Conservation (phyloP, 345 rosid species). For the Eucalyptus regnans region DNA sequence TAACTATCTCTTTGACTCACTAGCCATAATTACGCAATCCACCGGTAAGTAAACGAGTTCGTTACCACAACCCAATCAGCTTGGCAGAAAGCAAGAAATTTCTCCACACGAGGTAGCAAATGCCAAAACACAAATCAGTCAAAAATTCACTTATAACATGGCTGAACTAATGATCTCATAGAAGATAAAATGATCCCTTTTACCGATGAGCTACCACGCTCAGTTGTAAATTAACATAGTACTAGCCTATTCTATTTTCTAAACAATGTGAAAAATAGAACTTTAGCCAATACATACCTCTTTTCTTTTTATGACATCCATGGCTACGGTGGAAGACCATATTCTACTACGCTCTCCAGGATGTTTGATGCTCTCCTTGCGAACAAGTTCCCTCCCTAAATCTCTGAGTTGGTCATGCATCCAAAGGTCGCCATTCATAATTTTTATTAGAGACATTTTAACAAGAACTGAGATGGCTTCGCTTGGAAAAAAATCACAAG, state of each 20-base stretch:
- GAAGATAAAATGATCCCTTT: background rate
- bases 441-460: background rate
- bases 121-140: background rate
- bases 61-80: no score
- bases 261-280: background rate
- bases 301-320: background rate
- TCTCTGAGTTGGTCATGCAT: slow-evolving; percentile 1
- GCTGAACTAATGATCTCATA: background rate
- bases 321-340: background rate
- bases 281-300: background rate
- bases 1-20: no score
- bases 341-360: background rate
- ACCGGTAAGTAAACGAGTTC: no score
- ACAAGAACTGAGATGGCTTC: background rate
- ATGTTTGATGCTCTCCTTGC: background rate
- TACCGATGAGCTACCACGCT: background rate
- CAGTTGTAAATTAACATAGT: background rate
- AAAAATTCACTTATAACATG: background rate
- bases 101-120: no score
- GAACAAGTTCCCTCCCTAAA: background rate
- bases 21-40: no score
- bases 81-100: no score
- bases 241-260: background rate
- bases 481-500: background rate
- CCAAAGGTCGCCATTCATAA: background rate